Base-by-base conservation (phyloP, 345 rosid genomes). In the Brassica incana region DNA sequence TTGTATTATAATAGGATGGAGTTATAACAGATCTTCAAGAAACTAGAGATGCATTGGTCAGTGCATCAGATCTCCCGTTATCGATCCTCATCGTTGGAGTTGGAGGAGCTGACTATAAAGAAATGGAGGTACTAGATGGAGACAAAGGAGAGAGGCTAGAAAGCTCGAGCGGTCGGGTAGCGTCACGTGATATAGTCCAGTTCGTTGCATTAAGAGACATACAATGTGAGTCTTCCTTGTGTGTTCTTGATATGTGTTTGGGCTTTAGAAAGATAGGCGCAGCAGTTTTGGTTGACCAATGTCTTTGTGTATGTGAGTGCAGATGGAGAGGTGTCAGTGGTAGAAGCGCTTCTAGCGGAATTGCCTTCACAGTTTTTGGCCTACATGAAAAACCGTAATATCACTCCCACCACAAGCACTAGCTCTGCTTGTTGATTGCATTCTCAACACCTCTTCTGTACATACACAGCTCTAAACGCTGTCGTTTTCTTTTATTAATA, bases 61-160 rank as follows among this genome's bases (percentile, higher is more conserved):
- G 90, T 84, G 99, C 97, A 77, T 95, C 97, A 5, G 92, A 91
- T 85, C 89, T 95, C 11, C 99, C 99, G 1, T 72, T 95, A 68
- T 95, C 97, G 40, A 92, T 95, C 81, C 90, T 95, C 58, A 91
- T 95, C 50, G 94, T 95, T 69, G 97, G 99, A 68, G 99, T 95
- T 8, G 99, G 99, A 79, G 99, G 99, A 85, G 99, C 99, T 12
- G 99, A 95, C 83, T 95, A 88, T 72, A 95, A 91, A 86, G 98
- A 95, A 85, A 95, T 95, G 99, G 97, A 95, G 99, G 77, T 91
- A 82, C 67, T 94, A 80, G 99, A 94, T 77, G 97, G 92, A 71
- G 99, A 94, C 59, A 92, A 86, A 79, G 97, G 97, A 81, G 97
- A 94, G 16, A 85, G 93, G 75, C 90, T 92, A 35, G 97, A 94